phyloP scores from a whole-genome alignment of 495 filamentous ascomycete species.

The Neurospora sp. region DNA sequence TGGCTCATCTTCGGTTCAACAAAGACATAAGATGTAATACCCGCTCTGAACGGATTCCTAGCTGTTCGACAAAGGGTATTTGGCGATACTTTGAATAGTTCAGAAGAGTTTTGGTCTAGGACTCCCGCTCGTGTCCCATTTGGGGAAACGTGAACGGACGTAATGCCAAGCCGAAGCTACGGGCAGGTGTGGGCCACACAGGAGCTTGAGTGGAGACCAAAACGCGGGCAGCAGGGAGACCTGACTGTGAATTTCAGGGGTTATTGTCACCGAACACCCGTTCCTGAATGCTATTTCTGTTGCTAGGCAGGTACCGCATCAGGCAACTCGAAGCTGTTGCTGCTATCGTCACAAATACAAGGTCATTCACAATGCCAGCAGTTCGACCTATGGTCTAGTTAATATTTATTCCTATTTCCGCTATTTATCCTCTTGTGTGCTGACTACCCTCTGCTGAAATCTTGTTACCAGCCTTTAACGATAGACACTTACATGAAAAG shows the following conservation, averaged over 20 bases:
- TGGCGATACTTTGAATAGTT: not conserved
- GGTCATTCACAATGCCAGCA: not conserved
- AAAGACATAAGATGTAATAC: not conserved
- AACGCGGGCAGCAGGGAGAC: not conserved
- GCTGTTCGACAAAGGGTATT: not conserved
- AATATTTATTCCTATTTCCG: not conserved
- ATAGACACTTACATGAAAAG: not conserved
- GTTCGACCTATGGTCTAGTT: not conserved
- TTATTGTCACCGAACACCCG: not conserved
- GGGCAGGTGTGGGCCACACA: not conserved
- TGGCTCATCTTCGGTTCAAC: conserved; percentile 28
- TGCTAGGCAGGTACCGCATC: not conserved
- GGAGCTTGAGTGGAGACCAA: not conserved
- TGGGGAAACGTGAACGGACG: not conserved
- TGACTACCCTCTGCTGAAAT: not conserved
- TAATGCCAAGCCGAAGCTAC: not conserved
- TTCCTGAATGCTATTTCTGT: not conserved
- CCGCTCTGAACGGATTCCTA: not conserved
- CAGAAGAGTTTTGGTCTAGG: not conserved
- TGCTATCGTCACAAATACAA: not conserved
- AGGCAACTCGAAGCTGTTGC: not conserved
- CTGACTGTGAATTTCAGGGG: not conserved
- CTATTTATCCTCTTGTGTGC: not conserved
- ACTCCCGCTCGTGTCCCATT: not conserved
- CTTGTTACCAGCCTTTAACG: not conserved